These are phyloP conservation scores for Pseudonitzschia pungens DNA, from an alignment of 108 stramenopile species.

Conservation along the genomic window DNA sequence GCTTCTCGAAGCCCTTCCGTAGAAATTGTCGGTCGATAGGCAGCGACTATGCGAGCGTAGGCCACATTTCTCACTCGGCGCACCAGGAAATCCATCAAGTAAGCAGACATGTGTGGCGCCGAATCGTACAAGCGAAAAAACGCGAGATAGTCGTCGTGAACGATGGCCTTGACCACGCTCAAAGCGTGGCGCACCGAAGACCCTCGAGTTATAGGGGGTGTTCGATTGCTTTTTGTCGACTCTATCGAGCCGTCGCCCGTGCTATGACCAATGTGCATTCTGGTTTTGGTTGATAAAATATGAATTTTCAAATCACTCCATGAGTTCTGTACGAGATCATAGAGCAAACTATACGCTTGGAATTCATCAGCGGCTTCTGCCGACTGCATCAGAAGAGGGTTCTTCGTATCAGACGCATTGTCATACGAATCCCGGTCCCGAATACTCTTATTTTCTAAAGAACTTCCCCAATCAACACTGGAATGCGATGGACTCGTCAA, in stretches of 20 bases:
- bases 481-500: constrained; percentile 29
- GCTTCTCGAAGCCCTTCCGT: constrained; percentile 47
- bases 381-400: constrained; percentile 26
- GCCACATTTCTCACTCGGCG: constrained; percentile 47
- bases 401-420: constrained; percentile 15
- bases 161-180: constrained; percentile 41
- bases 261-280: background rate
- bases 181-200: constrained; percentile 39
- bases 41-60: constrained; percentile 48
- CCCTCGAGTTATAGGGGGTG: constrained; percentile 15
- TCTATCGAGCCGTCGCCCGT: background rate
- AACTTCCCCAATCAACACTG: background rate
- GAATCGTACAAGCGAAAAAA: constrained; percentile 56
- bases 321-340: constrained; percentile 61
- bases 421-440: background rate
- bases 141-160: constrained; percentile 40
- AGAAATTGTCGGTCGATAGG: constrained; percentile 47
- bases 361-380: constrained; percentile 67
- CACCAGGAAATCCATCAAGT: constrained; percentile 65
- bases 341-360: constrained; percentile 65
- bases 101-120: constrained; percentile 57
- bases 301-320: constrained; percentile 37
- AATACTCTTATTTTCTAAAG: background rate
- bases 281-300: background rate
- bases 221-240: background rate